These are phyloP conservation scores for Lodderomyces beijingensis DNA, from an alignment of 1,139 yeast species.

Conservation along the genomic window DNA sequence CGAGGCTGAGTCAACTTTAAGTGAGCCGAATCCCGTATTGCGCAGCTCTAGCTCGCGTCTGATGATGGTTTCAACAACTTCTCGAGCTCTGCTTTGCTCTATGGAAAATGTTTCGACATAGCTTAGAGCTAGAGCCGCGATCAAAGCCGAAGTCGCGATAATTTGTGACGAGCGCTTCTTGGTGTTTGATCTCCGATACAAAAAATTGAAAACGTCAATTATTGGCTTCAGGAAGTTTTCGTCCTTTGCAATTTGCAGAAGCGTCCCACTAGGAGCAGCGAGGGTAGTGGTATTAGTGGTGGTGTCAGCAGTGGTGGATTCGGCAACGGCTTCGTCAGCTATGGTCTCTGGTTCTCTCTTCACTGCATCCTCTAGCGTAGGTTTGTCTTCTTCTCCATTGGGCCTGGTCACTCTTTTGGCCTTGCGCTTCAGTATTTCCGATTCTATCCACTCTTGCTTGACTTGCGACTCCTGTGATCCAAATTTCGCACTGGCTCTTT, in stretches of 20 bases:
- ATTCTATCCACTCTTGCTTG: constrained; percentile 68
- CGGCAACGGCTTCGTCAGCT: no score
- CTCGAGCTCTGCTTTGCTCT: not conserved
- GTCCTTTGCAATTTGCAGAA: not conserved
- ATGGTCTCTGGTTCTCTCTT: no score
- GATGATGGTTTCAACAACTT: not conserved
- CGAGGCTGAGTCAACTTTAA: not conserved
- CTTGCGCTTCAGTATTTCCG: constrained; percentile 64
- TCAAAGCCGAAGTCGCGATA: not conserved
- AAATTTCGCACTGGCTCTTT: constrained; percentile 64
- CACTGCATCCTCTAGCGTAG: no score
- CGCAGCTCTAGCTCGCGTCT: constrained; percentile 1
- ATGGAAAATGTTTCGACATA: not conserved
- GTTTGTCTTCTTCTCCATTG: constrained; percentile 20
- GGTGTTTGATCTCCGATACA: not conserved
- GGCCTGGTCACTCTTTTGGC: constrained; percentile 49
- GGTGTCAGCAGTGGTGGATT: no score
- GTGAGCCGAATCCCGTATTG: not conserved
- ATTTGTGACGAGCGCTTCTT: not conserved
- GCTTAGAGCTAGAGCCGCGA: not conserved
- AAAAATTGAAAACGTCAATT: not conserved
- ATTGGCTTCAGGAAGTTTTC: not conserved
- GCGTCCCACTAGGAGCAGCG: not conserved
- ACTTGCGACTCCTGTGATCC: constrained; percentile 56
- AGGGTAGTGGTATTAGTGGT: not conserved